These are phyloP conservation scores for Euphorbia schlechtendalii DNA, from an alignment of 441 rosid genomes.

Conservation along the genomic window DNA sequence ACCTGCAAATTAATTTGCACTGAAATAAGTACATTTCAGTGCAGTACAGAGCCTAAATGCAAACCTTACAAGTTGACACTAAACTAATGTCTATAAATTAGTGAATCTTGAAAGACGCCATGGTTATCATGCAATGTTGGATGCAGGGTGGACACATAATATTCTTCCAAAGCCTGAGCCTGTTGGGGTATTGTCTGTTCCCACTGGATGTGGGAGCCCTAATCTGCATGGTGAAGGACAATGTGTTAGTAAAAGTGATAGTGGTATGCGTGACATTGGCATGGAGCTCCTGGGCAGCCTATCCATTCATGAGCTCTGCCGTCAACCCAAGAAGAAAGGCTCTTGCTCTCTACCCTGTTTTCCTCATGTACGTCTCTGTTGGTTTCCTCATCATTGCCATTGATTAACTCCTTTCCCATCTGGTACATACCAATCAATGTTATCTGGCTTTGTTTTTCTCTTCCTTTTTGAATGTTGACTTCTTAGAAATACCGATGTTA, in stretches of 20 bases:
- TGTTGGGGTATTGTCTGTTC: conserved; percentile 87
- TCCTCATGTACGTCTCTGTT: conserved; percentile 90
- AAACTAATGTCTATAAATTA: no score
- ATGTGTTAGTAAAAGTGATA: conserved; percentile 57
- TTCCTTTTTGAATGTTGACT: no score
- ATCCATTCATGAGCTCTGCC: conserved; percentile 93
- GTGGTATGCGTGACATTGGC: conserved; percentile 83
- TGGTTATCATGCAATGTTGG: no score
- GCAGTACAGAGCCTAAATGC: no score
- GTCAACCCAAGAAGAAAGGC: conserved; percentile 85
- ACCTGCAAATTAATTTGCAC: no score
- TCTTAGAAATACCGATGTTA: no score
- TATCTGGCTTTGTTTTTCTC: no score
- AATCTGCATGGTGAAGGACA: conserved; percentile 78
- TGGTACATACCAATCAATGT: no score
- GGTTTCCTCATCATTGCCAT: conserved; percentile 89
- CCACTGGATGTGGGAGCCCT: conserved; percentile 86
- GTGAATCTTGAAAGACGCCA: no score
- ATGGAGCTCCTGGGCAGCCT: conserved; percentile 99
- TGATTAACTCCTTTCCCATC: conserved; percentile 51
- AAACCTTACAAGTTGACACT: no score
- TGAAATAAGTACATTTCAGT: no score
- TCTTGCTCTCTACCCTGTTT: conserved; percentile 82
- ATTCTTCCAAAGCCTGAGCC: conserved; percentile 88
- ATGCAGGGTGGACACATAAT: conserved; percentile 94